A percentile compares a stretch with the other conserved stretches of the same genome.
phyloP scores from a whole-genome alignment of 805 yeast species.

The Yarrowia sp. region DNA sequence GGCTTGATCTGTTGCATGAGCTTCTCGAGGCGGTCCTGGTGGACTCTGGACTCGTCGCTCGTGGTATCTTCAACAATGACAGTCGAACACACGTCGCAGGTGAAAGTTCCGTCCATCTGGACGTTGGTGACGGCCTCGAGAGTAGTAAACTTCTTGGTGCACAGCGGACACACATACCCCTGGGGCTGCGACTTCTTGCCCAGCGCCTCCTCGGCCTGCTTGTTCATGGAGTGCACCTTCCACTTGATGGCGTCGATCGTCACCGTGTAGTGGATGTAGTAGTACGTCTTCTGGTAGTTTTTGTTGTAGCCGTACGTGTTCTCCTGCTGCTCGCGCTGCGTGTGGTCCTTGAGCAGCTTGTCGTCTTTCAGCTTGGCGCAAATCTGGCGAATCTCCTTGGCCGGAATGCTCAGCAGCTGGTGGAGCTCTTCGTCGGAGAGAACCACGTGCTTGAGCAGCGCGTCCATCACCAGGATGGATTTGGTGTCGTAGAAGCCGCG shows the following conservation, averaged over 20 bases:
- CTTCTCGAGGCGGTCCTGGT: conserved; percentile 76
- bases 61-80: conserved; percentile 83
- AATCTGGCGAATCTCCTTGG: conserved; percentile 79
- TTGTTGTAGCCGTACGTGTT: conserved; percentile 24
- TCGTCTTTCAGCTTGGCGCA: conserved; percentile 84
- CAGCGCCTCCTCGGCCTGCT: conserved; percentile 73
- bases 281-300: conserved; percentile 62
- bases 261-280: conserved; percentile 83
- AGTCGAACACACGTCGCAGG: conserved; percentile 81
- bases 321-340: conserved; percentile 26
- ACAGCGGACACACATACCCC: conserved; percentile 87
- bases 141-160: conserved; percentile 77
- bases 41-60: conserved; percentile 72
- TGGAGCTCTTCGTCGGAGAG: conserved; percentile 89
- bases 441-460: conserved; percentile 81
- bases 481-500: conserved; percentile 85
- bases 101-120: conserved; percentile 75
- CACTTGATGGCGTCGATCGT: conserved; percentile 95
- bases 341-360: conserved; percentile 64
- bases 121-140: conserved; percentile 81
- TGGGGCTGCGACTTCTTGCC: conserved; percentile 85
- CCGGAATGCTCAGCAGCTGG: conserved; percentile 73
- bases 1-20: conserved; percentile 90
- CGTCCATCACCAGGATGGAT: conserved; percentile 83
- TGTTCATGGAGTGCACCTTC: conserved; percentile 88